A percentile compares a stretch with the other conserved stretches of the same genome.
Conservation (phyloP, 495 filamentous ascomycete genomes). For the Clohesyomyces aquaticus region DNA sequence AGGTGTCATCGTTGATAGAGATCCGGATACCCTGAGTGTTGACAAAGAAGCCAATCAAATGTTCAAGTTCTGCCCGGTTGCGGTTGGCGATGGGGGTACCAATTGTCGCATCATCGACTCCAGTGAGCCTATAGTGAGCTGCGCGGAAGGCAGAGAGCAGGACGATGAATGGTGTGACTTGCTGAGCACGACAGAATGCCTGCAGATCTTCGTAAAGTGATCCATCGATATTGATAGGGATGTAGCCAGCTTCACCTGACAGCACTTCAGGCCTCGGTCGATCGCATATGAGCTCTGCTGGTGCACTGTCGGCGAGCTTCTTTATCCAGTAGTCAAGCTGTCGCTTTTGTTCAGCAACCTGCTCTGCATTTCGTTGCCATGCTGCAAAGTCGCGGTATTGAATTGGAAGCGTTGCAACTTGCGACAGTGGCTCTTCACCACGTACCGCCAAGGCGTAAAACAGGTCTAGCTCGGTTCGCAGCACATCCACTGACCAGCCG, state of each 20-base stretch:
- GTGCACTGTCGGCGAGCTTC: background rate
- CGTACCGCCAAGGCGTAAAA: background rate
- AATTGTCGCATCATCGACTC: background rate
- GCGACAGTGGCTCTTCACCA: background rate
- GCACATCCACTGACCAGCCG: background rate
- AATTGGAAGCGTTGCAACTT: background rate
- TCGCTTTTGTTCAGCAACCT: background rate
- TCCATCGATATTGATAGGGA: background rate
- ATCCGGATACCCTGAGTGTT: background rate
- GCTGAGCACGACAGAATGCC: background rate
- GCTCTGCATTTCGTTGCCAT: background rate
- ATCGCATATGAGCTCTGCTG: background rate
- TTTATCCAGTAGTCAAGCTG: background rate
- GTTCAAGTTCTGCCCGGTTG: background rate
- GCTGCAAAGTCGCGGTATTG: background rate
- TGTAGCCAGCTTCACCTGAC: background rate
- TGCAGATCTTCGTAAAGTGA: background rate
- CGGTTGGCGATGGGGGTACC: background rate
- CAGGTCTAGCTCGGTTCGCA: background rate
- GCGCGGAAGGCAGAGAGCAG: background rate
- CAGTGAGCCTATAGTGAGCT: background rate
- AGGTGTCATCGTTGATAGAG: background rate
- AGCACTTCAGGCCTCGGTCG: background rate
- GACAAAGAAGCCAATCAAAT: background rate
- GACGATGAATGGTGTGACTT: background rate